Evolutionary conservation across 176 grass and related monocot species (phyloP).

Genomic region (Lolium rigidum): DNA sequence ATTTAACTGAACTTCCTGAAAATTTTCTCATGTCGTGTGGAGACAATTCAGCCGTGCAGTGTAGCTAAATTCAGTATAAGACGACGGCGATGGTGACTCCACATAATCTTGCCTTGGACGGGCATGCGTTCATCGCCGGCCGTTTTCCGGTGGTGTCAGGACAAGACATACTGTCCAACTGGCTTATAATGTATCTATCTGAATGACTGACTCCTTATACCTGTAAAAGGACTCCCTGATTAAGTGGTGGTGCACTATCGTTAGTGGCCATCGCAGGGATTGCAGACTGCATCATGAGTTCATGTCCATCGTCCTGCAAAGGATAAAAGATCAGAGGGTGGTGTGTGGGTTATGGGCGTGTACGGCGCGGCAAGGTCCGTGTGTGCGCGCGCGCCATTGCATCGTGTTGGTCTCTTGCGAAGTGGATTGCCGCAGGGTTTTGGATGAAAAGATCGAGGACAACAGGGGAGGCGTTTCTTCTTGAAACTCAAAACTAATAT

Average conservation of each 20-base stretch:
- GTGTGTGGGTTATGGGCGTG: background rate
- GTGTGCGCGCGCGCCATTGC: background rate
- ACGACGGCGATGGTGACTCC: background rate
- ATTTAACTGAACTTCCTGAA: background rate
- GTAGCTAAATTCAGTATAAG: background rate
- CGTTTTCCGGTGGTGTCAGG: background rate
- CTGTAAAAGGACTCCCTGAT: background rate
- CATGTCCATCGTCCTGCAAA: slow-evolving; percentile 20
- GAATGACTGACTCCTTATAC: background rate
- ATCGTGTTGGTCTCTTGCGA: background rate
- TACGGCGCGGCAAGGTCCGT: background rate
- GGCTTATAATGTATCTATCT: background rate
- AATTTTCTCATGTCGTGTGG: background rate
- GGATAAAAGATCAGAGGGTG: background rate
- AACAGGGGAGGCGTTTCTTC: no score
- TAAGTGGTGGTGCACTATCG: background rate
- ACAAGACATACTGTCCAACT: background rate
- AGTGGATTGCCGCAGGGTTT: background rate
- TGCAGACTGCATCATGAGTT: slow-evolving; percentile 17
- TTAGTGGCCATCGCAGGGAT: slow-evolving; percentile 17
- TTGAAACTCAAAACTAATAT: background rate
- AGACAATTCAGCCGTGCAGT: background rate
- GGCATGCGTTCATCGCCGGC: background rate
- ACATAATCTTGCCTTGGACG: background rate
- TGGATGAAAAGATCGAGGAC: background rate